Percentiles rank a stretch among this genome's conserved stretches.
These are phyloP conservation scores for Hanseniaspora nectarophila DNA, from an alignment of 805 yeast genomes.

Conservation along the genomic window DNA sequence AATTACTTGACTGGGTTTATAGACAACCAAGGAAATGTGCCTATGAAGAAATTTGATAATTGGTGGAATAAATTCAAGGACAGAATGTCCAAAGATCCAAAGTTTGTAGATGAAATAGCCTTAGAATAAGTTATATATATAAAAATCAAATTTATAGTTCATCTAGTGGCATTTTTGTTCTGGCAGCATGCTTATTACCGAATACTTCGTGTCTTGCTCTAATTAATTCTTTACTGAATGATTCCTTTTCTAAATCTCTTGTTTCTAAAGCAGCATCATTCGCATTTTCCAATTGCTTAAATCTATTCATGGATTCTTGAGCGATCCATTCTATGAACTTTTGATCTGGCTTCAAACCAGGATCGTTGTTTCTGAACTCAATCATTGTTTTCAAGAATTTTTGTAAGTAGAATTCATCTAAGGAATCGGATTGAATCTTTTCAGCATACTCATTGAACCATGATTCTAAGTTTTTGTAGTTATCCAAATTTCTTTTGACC, in stretches of 20 bases:
- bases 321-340: slow-evolving; percentile 57
- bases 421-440: slow-evolving; percentile 21
- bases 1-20: slow-evolving; percentile 82
- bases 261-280: slow-evolving; percentile 20
- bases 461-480: slow-evolving; percentile 16
- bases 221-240: slow-evolving; percentile 32
- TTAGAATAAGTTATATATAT: slow-evolving; percentile 16
- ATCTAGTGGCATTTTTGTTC: slow-evolving; percentile 46
- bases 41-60: slow-evolving; percentile 73
- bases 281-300: slow-evolving; percentile 10
- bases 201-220: slow-evolving; percentile 53
- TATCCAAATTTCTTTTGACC: slow-evolving; percentile 13
- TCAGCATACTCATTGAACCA: slow-evolving; percentile 25
- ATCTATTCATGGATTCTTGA: slow-evolving; percentile 31
- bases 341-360: slow-evolving; percentile 27
- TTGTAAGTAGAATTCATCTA: slow-evolving; percentile 34
- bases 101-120: slow-evolving; percentile 49
- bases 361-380: slow-evolving; percentile 26
- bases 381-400: slow-evolving; percentile 33
- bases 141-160: slow-evolving; percentile 29
- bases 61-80: slow-evolving; percentile 92
- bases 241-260: slow-evolving; percentile 27
- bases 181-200: slow-evolving; percentile 63
- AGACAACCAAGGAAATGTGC: slow-evolving; percentile 67
- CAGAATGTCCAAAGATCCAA: slow-evolving; percentile 68